Conservation (phyloP, 768 basidiomycete genomes). For the Russula vinacea region DNA sequence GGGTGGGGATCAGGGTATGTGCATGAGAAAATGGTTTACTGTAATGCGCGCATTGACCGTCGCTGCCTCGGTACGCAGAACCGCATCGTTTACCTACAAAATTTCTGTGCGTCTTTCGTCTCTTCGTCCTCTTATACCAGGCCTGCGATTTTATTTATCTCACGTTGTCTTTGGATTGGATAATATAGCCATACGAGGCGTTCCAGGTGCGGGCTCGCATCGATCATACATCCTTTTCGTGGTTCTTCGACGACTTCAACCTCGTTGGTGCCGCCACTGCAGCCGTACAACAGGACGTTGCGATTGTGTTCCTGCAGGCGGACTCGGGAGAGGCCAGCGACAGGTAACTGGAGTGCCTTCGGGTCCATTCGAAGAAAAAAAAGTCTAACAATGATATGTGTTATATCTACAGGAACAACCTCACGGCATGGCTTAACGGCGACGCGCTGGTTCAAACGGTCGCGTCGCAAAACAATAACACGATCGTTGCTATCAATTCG, state of each 20-base stretch:
- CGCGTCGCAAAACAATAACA: slow-evolving; percentile 68
- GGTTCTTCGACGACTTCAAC: slow-evolving; percentile 70
- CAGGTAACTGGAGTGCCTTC: slow-evolving; percentile 39
- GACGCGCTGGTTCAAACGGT: slow-evolving; percentile 48
- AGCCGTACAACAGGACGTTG: slow-evolving; percentile 49
- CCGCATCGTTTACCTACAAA: slow-evolving; percentile 74
- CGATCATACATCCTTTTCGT: slow-evolving; percentile 64
- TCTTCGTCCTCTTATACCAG: not conserved
- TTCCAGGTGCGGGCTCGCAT: slow-evolving; percentile 69
- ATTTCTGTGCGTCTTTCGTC: slow-evolving; percentile 51
- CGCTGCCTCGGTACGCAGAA: slow-evolving; percentile 39
- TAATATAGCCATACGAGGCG: slow-evolving; percentile 70
- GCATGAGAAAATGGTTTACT: not conserved
- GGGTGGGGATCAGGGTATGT: slow-evolving; percentile 81
- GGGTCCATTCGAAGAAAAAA: not conserved
- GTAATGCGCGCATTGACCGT: not conserved
- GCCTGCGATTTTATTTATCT: not conserved
- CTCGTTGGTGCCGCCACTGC: slow-evolving; percentile 44
- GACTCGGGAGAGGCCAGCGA: slow-evolving; percentile 47
- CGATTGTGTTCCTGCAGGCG: slow-evolving; percentile 48
- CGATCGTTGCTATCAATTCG: slow-evolving; percentile 75
- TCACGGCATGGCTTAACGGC: slow-evolving; percentile 42
- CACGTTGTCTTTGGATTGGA: not conserved
- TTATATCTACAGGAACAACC: slow-evolving; percentile 32
- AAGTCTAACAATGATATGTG: not conserved